Evolutionary conservation across 768 basidiomycete species (phyloP).

Genomic region (Panus rudis): DNA sequence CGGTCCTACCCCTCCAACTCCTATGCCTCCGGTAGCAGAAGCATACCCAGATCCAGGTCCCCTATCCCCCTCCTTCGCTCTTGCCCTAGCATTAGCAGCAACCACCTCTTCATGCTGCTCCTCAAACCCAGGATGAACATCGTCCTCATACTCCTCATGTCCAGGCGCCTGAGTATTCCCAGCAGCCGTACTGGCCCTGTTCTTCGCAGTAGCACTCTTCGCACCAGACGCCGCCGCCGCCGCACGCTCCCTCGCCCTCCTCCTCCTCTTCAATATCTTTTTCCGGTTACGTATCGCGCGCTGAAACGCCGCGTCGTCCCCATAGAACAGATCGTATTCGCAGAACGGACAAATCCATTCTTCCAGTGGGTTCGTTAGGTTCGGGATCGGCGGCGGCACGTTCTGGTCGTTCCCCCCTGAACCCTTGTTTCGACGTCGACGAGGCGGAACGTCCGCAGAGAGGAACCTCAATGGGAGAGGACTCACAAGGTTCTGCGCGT

Average conservation of each 20-base stretch:
- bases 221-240: conserved; percentile 46
- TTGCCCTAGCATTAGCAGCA: background rate
- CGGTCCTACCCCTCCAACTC: too few species aligned
- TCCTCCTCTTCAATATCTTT: conserved; percentile 65
- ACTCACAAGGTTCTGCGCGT: conserved; percentile 44
- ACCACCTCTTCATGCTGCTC: background rate
- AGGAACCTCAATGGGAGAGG: conserved; percentile 63
- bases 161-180: background rate
- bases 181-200: conserved; percentile 23
- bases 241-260: conserved; percentile 65
- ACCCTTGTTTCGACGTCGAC: conserved; percentile 22
- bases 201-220: conserved; percentile 12
- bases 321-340: conserved; percentile 89
- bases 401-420: conserved; percentile 3
- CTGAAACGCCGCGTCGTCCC: conserved; percentile 63
- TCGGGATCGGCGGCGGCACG: conserved; percentile 21
- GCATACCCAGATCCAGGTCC: background rate
- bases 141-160: conserved; percentile 27
- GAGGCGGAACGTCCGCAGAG: conserved; percentile 57
- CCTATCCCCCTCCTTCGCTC: background rate
- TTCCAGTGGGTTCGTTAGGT: conserved; percentile 55
- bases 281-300: conserved; percentile 65
- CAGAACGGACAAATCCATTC: conserved; percentile 96
- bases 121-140: conserved; percentile 20
- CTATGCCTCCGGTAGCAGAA: too few species aligned